Evolutionary conservation across 208 protist species (phyloP), one percentile per base, ranked within the genome.

Genomic region (Tetramitus jugosus): DNA sequence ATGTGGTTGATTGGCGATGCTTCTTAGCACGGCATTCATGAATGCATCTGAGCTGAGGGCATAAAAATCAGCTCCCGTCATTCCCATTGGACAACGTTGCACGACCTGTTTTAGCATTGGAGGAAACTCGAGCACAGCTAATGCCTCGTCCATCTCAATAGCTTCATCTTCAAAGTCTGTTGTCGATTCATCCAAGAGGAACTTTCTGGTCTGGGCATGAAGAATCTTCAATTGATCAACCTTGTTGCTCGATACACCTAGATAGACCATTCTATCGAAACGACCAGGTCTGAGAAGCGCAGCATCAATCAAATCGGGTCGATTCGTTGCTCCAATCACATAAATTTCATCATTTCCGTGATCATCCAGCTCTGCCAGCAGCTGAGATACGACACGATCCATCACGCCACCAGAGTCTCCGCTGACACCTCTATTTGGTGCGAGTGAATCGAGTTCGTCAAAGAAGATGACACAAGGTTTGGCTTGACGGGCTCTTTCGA

Each of bases 391-490:
- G 45, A 96, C 90, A 52, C 93, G 90, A 83, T 95, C 92, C 92
- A 95, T 96, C 37, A 92, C 91, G 37, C 91, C 91, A 46, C 91
- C 91, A 33, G 85, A 89, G 79, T 95, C 91, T 33, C 90, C 91
- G 72, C 91, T 91, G 10, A 84, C 88, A 2, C 91, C 90, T 60
- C 92, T 87, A 23, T 88, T 90, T 23, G 69, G 92, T 6, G 88
- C 91, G 1, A 96, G 79, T 0, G 91, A 88, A 81, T 95, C 92
- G 23, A 95, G 86, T 81, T 96, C 92, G 76, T 96, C 92, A 82
- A 96, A 95, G 77, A 96, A 96, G 7, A 96, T 86, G 56, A 96
- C 92, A 76, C 92, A 96, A 60, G 93, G 93, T 26, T 87, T 86
- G 67, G 87, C 90, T 80, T 94, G 87, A 26, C 90, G 84, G 0